Base-by-base conservation (phyloP, 768 basidiomycete genomes). In the Suillus decipiens region DNA sequence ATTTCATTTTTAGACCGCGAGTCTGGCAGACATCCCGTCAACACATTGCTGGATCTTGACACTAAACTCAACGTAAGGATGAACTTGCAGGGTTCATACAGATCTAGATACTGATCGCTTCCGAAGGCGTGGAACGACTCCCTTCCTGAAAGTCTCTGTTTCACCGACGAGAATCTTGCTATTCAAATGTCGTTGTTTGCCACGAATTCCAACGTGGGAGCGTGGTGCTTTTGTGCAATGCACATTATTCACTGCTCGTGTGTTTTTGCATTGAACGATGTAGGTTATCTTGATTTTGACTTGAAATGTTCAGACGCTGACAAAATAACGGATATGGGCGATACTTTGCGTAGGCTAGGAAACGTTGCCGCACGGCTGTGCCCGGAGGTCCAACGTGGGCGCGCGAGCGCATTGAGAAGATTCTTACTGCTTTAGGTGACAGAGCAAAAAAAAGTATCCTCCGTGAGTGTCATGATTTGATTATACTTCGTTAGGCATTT, bases 181-280 rank as follows among this genome's bases (percentile, higher is more conserved):
- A 84, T 87, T 22, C 90, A 93, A 67, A 78, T 86, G 65, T 83
- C 86, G 19, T 90, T 91, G 85, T 89, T 92, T 67, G 90, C 91
- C 70, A 92, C 91, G 24, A 85, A 84, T 68, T 88, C 89, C 17
- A 92, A 90, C 68, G 83, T 83, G 34, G 89, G 91, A 53, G 89
- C 90, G 11, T 93, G 92, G 92, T 90, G 88, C 68, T 94, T 85
- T 76, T 89, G 85, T 66, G 81, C 81, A 71, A 89, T 92, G 80
- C 91, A 94, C 72, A 79, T 86, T 51, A 78, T 89, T 65, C 84
- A 93, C 67, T 89, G 88, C 47, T 88, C 88, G 63, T 86, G 86
- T 68, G 77, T 82, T 37, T 79, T 92, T 60, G 87, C 85, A 22
- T 71, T 93, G 43, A 82, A 84, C 67, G 80, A 82, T 73, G 91